phyloP scores from a whole-genome alignment of 106 monocot genomes.

The Platanthera guangdongensis region DNA sequence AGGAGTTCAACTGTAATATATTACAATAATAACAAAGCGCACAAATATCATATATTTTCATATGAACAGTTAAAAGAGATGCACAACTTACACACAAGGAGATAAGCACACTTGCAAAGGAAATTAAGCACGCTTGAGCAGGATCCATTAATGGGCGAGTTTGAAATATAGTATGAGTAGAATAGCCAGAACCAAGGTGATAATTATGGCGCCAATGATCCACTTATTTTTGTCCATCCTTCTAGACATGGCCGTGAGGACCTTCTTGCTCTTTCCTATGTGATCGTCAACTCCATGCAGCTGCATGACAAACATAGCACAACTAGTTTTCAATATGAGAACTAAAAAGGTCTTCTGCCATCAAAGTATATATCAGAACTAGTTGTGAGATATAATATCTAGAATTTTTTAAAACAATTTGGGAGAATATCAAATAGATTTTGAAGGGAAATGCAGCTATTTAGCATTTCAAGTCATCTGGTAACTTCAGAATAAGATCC shows the following conservation, averaged over 20 bases:
- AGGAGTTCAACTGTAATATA: no score
- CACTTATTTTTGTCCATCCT: constrained; percentile 90
- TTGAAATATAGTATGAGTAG: constrained; percentile 70
- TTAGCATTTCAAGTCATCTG: not conserved
- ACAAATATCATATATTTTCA: no score
- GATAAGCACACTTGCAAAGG: not conserved
- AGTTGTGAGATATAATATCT: not conserved
- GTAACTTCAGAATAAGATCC: not conserved
- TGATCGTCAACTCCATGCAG: constrained; percentile 88
- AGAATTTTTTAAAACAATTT: not conserved
- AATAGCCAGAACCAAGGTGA: constrained; percentile 52
- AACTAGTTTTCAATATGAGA: not conserved
- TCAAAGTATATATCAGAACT: not conserved
- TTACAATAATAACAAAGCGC: no score
- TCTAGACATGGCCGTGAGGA: constrained; percentile 68
- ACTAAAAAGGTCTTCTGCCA: not conserved
- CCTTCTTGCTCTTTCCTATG: constrained; percentile 73
- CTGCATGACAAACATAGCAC: constrained; percentile 23
- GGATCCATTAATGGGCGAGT: constrained; percentile 31
- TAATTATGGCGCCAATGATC: constrained; percentile 62
- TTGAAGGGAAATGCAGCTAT: not conserved
- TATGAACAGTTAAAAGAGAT: no score
- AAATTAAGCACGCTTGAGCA: not conserved
- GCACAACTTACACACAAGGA: not conserved
- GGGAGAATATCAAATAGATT: not conserved